Percentiles rank a stretch among this genome's conserved stretches.
Evolutionary conservation across 139 green algal species (phyloP).

Genomic region (Chlamydomonas sphaeroides): DNA sequence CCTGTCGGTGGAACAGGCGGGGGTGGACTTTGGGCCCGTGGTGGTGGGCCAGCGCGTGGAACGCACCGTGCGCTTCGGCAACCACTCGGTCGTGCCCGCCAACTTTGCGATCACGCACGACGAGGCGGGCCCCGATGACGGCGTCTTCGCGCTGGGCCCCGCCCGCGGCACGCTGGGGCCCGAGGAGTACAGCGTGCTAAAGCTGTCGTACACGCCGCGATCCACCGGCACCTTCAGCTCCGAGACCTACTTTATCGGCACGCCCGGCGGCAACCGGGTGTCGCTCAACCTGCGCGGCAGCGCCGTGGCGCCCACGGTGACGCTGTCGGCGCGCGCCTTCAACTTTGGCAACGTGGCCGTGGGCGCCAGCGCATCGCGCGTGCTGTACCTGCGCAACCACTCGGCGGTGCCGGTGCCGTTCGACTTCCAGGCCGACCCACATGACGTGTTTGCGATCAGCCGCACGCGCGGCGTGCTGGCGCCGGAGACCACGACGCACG

Average conservation of each 20-base stretch:
- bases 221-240: conserved; percentile 65
- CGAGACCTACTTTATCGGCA: conserved; percentile 65
- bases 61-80: conserved; percentile 59
- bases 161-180: conserved; percentile 55
- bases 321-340: conserved; percentile 55
- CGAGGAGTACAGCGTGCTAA: conserved; percentile 60
- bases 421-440: conserved; percentile 64
- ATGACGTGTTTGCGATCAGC: conserved; percentile 64
- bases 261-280: conserved; percentile 65
- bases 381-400: conserved; percentile 75
- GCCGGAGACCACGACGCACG: conserved; percentile 50
- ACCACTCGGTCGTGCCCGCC: conserved; percentile 66
- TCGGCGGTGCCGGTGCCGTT: conserved; percentile 55
- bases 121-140: conserved; percentile 31
- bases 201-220: conserved; percentile 62
- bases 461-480: conserved; percentile 51
- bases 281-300: conserved; percentile 55
- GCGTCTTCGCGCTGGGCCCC: conserved; percentile 45
- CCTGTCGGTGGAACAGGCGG: conserved; percentile 57
- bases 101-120: conserved; percentile 58
- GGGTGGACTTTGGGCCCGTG: conserved; percentile 71
- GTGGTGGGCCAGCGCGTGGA: conserved; percentile 64
- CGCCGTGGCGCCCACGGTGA: conserved; percentile 58
- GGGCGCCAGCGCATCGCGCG: conserved; percentile 41
- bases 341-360: conserved; percentile 70